Conservation (phyloP, 2,329 filamentous ascomycete genomes). For the Penicillium sp. region DNA sequence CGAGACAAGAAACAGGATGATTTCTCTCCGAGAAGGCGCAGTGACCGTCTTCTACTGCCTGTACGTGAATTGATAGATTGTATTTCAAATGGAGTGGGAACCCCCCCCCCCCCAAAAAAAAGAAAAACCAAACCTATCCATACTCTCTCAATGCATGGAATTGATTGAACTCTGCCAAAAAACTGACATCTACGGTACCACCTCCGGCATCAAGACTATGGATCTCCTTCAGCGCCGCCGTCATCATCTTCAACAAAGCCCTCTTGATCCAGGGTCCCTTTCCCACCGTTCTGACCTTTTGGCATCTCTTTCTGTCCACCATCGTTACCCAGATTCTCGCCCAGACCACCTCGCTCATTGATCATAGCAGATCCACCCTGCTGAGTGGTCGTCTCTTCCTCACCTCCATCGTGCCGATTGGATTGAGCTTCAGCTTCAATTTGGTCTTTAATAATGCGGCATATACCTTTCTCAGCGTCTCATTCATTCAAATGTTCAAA, state of each 20-base stretch:
- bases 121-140: no score
- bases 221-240: background rate
- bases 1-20: background rate
- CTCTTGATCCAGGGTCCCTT: background rate
- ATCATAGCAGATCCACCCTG: background rate
- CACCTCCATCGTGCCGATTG: background rate
- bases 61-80: background rate
- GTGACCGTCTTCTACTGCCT: background rate
- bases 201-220: background rate
- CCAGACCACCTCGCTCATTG: background rate
- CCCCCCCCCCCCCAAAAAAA: no score
- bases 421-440: background rate
- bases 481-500: slow-evolving; percentile 1
- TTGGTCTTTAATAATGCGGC: background rate
- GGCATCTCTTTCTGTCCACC: background rate
- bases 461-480: background rate
- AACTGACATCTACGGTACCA: background rate
- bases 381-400: background rate
- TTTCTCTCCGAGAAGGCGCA: background rate
- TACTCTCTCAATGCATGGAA: no score
- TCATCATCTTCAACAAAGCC: background rate
- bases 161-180: no score
- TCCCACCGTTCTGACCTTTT: background rate
- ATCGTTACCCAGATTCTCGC: background rate
- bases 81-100: background rate